Evolutionary conservation across 2,329 filamentous ascomycete genomes (phyloP), one percentile per base, ranked within the genome.

Genomic region (Fusarium protoensiforme): DNA sequence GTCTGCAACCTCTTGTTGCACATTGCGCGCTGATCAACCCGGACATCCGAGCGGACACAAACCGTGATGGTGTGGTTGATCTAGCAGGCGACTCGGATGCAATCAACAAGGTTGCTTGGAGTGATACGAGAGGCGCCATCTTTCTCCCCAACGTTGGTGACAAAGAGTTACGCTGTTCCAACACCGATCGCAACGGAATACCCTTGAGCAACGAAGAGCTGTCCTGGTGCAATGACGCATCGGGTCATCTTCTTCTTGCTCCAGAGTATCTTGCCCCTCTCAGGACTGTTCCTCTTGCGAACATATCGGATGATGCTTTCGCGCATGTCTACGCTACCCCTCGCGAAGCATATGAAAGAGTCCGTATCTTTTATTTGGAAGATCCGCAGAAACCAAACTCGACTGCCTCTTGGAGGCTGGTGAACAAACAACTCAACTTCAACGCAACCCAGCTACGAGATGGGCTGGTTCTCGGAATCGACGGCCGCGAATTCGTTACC

Each of bases 191-290:
- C 16, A 38, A 27, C 7, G 24, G 24, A 14, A 8, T 22, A 13
- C 31, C 46, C 33, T n/a, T 70, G 16, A 22, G 74, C 53, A 36
- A 51, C 54, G 16, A 77, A 6, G 77, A 79, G 20, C 71, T 83
- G 4, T 78, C 70, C 2, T 61, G 64, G 5, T 84, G 82, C 65
- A 75, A 83, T 68, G 82, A 84, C 53, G 82, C 81, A 4, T 81
- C 78, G 0, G 81, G 79, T 29, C 66, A 84, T 41, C 31, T 78
- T 1, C 79, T 79, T 8, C 75, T 79, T 5, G 73, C 78, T 3
- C 76, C 81, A 3, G 64, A 78, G 27, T 77, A 78, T 31, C 64
- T 81, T 16, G 82, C 81, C 1, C 81, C 79, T 2, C 68, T 79
- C 5, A 63, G 71, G 11, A 58, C 33, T 24, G 20, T 51, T 14